These are phyloP conservation scores for Coemansia sp. DNA, from an alignment of 192 early-diverging fungal species.

Conservation along the genomic window DNA sequence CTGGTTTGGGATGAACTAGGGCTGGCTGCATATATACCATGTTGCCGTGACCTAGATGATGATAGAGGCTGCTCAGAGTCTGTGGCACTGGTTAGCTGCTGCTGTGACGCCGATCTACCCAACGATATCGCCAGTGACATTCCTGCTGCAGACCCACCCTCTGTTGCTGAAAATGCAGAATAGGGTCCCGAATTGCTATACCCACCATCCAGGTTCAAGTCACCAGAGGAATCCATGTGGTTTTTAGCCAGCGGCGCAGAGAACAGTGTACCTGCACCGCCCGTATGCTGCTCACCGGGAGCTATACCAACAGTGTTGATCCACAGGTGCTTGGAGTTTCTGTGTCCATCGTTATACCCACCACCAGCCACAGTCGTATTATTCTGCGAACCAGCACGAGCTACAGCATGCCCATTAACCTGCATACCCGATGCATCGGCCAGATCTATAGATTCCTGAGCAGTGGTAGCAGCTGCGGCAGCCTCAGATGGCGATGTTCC, in stretches of 20 bases:
- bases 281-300: background rate
- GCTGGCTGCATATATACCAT: slow-evolving; percentile 14
- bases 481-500: slow-evolving; percentile 4
- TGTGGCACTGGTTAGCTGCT: slow-evolving; percentile 14
- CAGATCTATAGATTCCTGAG: too few species aligned
- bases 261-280: too few species aligned
- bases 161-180: slow-evolving; percentile 8
- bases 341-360: slow-evolving; percentile 16
- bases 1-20: slow-evolving; percentile 45
- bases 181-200: slow-evolving; percentile 3
- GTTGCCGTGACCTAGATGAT: slow-evolving; percentile 13
- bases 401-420: too few species aligned
- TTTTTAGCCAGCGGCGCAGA: slow-evolving; percentile 8
- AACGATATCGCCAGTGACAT: slow-evolving; percentile 12
- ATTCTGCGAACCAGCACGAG: too few species aligned
- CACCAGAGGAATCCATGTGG: slow-evolving; percentile 20
- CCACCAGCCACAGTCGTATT: too few species aligned
- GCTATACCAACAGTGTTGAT: slow-evolving; percentile 25
- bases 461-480: background rate
- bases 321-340: slow-evolving; percentile 15
- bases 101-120: slow-evolving; percentile 43
- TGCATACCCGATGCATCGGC: too few species aligned
- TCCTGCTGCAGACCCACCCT: slow-evolving; percentile 2
- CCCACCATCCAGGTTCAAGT: slow-evolving; percentile 4
- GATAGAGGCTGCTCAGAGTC: slow-evolving; percentile 3